Evolutionary conservation across 192 early-diverging fungal species (phyloP), one percentile per base, ranked within the genome.

Genomic region (Glomus cerebriforme): DNA sequence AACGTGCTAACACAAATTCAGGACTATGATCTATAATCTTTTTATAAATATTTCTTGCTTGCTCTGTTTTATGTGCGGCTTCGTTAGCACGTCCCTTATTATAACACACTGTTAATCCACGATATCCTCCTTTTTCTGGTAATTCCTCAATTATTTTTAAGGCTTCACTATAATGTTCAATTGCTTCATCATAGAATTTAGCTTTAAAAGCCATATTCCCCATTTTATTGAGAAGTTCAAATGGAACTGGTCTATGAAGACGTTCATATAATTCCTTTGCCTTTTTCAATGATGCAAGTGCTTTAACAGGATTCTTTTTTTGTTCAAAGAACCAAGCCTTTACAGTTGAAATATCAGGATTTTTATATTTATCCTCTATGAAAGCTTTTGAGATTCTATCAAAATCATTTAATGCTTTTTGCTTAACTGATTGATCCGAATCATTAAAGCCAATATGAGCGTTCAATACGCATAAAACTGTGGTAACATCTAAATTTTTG

Each of bases 151-250:
- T 26, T 12, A 19, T 27, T 70, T 47, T 34, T 22, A 70, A 45
- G 7, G 68, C 39, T 13, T 43, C n/a, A 43, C 35, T 45, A 70
- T 45, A 70, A 26, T 32, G 31, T 47, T 70, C n/a, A n/a, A 19
- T 26, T 1, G 68, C 35, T 45, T 45, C 68, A 15, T 22, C 24
- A 70, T 70, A 45, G 1, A 39, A n/a, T 32, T 26, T 37, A 45
- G 39, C n/a, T 45, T 70, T 70, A 70, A 70, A 70, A 26, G n/a
- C 19, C 37, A 70, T n/a, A 27, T 39, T 70, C 15, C 68, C 68
- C 26, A 26, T 70, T 26, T 26, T 70, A 47, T 45, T 70, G 35
- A 45, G 24, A 9, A 70, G 19, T 45, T 39, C 35, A 26, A 45
- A 26, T 70, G 68, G 68, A 45, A 70, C 39, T 26, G 68, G 24